Evolutionary conservation across 2,329 filamentous ascomycete species (phyloP).

Genomic region (Didymella exigua): DNA sequence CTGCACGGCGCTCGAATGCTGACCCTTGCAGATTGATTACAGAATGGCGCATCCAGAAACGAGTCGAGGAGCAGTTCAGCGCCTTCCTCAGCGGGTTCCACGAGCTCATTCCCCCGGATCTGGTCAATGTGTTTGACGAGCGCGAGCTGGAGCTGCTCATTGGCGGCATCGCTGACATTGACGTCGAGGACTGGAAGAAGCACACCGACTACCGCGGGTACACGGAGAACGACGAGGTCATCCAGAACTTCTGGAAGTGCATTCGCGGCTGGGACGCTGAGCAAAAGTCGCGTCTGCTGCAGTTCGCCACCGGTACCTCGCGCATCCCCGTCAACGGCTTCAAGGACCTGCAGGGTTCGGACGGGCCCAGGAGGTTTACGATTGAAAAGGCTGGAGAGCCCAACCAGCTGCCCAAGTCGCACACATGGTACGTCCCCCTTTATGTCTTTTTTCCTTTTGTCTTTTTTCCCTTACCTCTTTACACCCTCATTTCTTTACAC

Average conservation of each 20-base stretch:
- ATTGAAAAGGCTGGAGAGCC: conserved; percentile 97
- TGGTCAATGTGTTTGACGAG: conserved; percentile 98
- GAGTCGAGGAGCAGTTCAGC: conserved; percentile 97
- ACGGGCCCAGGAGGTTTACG: conserved; percentile 92
- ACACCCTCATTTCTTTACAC: too few species aligned
- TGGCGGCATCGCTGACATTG: conserved; percentile 98
- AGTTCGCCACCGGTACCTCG: conserved; percentile 97
- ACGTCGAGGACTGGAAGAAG: conserved; percentile 99
- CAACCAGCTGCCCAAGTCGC: conserved; percentile 89
- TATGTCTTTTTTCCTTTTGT: background rate
- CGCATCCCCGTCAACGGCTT: conserved; percentile 99
- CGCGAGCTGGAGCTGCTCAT: conserved; percentile 95
- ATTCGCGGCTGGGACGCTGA: conserved; percentile 97
- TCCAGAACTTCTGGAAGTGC: conserved; percentile 98
- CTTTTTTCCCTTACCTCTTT: too few species aligned
- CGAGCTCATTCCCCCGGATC: conserved; percentile 92
- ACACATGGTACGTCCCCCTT: conserved; percentile 81
- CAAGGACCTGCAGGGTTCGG: conserved; percentile 97
- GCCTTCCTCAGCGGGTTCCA: conserved; percentile 98
- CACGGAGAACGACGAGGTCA: conserved; percentile 95
- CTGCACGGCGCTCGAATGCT: conserved; percentile 12
- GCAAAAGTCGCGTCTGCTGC: conserved; percentile 93
- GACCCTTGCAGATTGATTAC: conserved; percentile 73
- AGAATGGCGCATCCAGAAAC: conserved; percentile 99
- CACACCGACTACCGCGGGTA: conserved; percentile 99